Conservation (phyloP, 2,329 filamentous ascomycete genomes). For the Coniochaeta sp. region DNA sequence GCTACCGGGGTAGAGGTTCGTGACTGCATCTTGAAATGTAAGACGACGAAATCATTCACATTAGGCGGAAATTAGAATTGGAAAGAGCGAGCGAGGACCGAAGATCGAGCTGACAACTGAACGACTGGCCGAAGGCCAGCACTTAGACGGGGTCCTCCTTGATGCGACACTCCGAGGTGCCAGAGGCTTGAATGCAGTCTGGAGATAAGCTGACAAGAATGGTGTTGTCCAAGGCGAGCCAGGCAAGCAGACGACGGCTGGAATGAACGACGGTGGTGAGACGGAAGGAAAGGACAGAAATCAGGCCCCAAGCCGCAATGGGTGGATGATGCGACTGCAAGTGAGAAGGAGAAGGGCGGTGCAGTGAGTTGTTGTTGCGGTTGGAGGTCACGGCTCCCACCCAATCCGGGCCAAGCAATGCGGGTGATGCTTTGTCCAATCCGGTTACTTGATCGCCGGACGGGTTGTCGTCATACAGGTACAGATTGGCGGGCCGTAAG, state of each 20-base stretch:
- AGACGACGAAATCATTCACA: neutral
- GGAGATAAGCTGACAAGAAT: neutral
- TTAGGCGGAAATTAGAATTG: neutral
- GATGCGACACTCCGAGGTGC: neutral
- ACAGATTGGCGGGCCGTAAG: neutral
- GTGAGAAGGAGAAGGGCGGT: neutral
- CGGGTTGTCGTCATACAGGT: neutral
- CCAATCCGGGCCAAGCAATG: neutral
- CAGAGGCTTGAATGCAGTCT: neutral
- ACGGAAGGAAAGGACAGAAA: neutral
- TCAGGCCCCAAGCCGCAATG: neutral
- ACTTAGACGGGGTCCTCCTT: neutral
- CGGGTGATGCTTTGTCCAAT: neutral
- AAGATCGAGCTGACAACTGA: neutral
- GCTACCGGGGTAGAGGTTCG: conserved; percentile 14
- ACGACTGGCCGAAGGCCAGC: neutral
- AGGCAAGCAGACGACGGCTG: neutral
- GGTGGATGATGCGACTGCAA: neutral
- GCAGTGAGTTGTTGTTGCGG: neutral
- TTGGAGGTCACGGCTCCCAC: neutral
- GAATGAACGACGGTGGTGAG: neutral
- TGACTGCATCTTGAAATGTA: conserved; percentile 5
- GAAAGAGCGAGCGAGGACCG: neutral
- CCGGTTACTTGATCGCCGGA: neutral
- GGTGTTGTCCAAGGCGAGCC: neutral